A percentile compares a stretch with the other conserved stretches of the same genome.
Evolutionary conservation across 2,329 filamentous ascomycete species (phyloP).

Genomic region (Aspergillus amoenus): DNA sequence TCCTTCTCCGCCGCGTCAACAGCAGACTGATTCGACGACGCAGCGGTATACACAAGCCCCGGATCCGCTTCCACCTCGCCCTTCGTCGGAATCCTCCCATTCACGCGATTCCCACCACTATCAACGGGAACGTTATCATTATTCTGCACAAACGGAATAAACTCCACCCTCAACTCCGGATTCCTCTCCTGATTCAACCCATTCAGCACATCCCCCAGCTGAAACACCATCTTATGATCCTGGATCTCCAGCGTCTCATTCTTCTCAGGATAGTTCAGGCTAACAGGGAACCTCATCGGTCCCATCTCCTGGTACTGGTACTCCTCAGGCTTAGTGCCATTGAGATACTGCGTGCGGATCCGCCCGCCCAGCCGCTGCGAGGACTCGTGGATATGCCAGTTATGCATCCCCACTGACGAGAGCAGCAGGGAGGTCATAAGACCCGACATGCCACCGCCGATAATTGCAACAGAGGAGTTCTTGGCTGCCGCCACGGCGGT

Average conservation of each 20-base stretch:
- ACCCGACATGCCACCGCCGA: constrained; percentile 40
- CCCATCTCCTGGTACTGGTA: constrained; percentile 46
- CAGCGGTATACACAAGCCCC: constrained; percentile 36
- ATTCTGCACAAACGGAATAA: constrained; percentile 45
- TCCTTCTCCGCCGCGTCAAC: constrained; percentile 41
- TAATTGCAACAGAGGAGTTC: constrained; percentile 32
- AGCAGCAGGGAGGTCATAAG: constrained; percentile 44
- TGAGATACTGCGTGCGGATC: constrained; percentile 46
- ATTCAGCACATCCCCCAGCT: constrained; percentile 44
- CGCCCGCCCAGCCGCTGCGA: constrained; percentile 44
- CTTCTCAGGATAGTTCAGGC: constrained; percentile 40
- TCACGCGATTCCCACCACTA: constrained; percentile 47
- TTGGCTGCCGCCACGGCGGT: constrained; percentile 32
- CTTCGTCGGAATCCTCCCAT: constrained; percentile 55
- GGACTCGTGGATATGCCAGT: constrained; percentile 49
- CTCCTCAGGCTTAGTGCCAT: constrained; percentile 35
- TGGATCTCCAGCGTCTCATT: constrained; percentile 45
- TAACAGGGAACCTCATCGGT: constrained; percentile 47
- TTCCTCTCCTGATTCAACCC: constrained; percentile 36
- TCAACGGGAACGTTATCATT: constrained; percentile 55
- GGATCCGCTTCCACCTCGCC: constrained; percentile 49
- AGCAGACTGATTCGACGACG: constrained; percentile 35
- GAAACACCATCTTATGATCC: constrained; percentile 46
- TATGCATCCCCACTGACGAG: constrained; percentile 45
- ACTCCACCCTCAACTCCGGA: constrained; percentile 39